A percentile compares a stretch with the other conserved stretches of the same genome.
Conservation (phyloP, 371 early-diverging fungal species). For the Smittium mucronatum region DNA sequence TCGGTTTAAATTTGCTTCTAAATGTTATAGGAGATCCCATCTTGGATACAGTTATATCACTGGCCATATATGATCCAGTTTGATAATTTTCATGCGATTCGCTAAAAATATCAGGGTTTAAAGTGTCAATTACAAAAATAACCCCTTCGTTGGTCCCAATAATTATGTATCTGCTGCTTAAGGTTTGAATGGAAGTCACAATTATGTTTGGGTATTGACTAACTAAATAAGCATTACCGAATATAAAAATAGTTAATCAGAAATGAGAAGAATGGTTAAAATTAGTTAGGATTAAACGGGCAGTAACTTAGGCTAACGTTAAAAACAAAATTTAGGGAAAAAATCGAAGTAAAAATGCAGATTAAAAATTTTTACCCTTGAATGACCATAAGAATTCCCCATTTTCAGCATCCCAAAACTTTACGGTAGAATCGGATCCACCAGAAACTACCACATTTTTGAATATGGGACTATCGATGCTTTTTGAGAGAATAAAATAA, state of each 20-base stretch:
- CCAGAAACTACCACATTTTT: slow-evolving; percentile 11
- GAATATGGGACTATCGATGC: not conserved
- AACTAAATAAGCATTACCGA: too few relatives aligned
- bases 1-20: too few relatives aligned
- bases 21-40: too few relatives aligned
- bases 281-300: too few relatives aligned
- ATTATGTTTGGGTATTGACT: not conserved
- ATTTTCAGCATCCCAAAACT: slow-evolving; percentile 10
- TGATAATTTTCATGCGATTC: too few relatives aligned
- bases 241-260: too few relatives aligned
- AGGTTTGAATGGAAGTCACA: slow-evolving; percentile 1
- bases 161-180: slow-evolving; percentile 1
- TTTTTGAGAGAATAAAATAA: not conserved
- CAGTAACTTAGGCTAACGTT: too few relatives aligned
- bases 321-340: too few relatives aligned
- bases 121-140: not conserved
- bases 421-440: slow-evolving; percentile 9
- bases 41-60: too few relatives aligned
- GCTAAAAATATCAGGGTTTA: not conserved
- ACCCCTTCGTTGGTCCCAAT: not conserved
- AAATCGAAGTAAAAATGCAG: too few relatives aligned
- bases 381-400: not conserved
- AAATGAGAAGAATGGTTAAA: too few relatives aligned
- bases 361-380: not conserved
- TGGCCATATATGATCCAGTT: too few relatives aligned